Evolutionary conservation across 2,329 filamentous ascomycete genomes (phyloP), one percentile per base, ranked within the genome.

Genomic region (Amauroascus niger): DNA sequence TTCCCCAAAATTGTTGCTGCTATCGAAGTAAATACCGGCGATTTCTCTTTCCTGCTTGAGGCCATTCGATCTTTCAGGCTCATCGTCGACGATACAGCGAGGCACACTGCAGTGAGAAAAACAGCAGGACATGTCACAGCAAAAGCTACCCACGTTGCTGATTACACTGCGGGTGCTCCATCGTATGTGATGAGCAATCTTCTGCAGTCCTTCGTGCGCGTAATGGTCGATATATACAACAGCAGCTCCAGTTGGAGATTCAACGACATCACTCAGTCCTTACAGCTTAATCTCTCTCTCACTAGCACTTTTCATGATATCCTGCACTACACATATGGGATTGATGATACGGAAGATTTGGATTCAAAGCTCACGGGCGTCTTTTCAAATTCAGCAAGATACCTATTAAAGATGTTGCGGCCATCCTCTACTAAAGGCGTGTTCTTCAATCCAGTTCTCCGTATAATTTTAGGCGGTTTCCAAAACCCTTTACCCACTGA

Each of bases 241-340:
- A 93, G 86, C 67, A 87, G 86, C 35, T 80, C 82, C 28, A 88
- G 83, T 4, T 98, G 91, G 93, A 84, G 84, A 60, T 96, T 94
- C 65, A 76, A 79, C 6, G 77, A 79, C 1, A 76, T 81, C 9
- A 74, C 82, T 24, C 84, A 90, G 59, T 82, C 84, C 41, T 79
- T 82, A 49, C 75, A 82, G 53, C 78, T 96, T 47, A 80, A 87
- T 55, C 76, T 78, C 16, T 76, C 77, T 40, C 80, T 95, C 24
- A 78, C 87, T 24, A 77, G 77, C 4, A 79, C 84, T 13, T 83
- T 96, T 64, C 78, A 85, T 58, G 83, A 80, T 44, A 76, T 95
- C 28, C 71, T 96, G 20, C 74, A 78, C 32, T 85, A 84, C 63
- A 82, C 83, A 24, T 90, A 87, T 64, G 85, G 86, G 56, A 80